phyloP scores from a whole-genome alignment of 1,139 yeast genomes.

The Lodderomyces oxycetoniae region DNA sequence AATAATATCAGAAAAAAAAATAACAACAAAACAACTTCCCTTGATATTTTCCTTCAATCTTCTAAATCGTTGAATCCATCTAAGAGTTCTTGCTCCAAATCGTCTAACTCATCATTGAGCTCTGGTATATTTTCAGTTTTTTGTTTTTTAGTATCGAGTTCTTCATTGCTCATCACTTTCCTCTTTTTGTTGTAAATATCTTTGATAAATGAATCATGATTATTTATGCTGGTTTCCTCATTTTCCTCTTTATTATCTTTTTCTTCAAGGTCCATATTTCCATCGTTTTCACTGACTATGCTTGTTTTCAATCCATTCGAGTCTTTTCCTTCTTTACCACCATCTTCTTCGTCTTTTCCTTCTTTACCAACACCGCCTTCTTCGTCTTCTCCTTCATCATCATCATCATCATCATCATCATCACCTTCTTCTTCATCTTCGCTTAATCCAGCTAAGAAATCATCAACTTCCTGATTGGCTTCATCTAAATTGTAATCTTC shows the following conservation, averaged over 20 bases:
- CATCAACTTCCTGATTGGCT: conserved; percentile 57
- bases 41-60: conserved; percentile 14
- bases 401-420: conserved; percentile 20
- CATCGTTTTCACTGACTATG: conserved; percentile 16
- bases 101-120: conserved; percentile 31
- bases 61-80: conserved; percentile 46
- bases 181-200: conserved; percentile 30
- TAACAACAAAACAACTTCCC: neutral
- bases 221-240: conserved; percentile 11
- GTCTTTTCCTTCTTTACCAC: conserved; percentile 9
- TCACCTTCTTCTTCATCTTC: conserved; percentile 45
- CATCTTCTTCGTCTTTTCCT: conserved; percentile 11
- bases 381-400: conserved; percentile 13
- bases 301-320: conserved; percentile 10
- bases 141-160: conserved; percentile 14
- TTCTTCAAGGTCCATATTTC: conserved; percentile 19
- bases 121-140: neutral
- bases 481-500: conserved; percentile 49
- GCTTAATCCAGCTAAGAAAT: conserved; percentile 52
- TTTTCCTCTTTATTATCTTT: conserved; percentile 11
- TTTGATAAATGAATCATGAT: conserved; percentile 27
- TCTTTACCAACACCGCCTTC: conserved; percentile 16
- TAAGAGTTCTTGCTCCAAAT: conserved; percentile 42
- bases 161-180: conserved; percentile 15
- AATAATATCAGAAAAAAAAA: too few species aligned